Base-by-base conservation (phyloP, 1,284 basidiomycete genomes). In the Leccinum subfulvum region DNA sequence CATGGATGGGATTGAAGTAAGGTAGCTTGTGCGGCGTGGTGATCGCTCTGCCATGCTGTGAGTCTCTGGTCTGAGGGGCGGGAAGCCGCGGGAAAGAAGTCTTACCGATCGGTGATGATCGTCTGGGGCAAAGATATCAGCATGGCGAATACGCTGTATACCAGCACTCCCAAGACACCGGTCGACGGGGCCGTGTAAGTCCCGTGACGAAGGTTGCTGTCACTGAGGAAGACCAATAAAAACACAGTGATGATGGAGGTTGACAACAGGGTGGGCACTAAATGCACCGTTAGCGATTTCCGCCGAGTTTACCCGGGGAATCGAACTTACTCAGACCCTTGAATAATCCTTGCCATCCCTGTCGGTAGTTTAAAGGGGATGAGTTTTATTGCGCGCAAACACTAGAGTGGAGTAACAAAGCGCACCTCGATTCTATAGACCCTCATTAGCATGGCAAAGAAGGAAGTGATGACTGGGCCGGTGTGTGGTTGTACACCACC, bases 1-100 rank as follows among this genome's bases (percentile, higher is more conserved):
- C 86, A 66, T 84, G 81, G 53, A 83, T 73, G 1, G 84, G 81
- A 51, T 83, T 79, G 69, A 89, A 81, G 71, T 84, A 91, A 1
- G 91, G 86, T 23, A 96, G 81, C 68, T 84, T 88, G 77, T 92
- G 88, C 1, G 94, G 93, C 0, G 94, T 96, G 28, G 92, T 94
- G 69, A 96, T 91, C 2, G 93, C 82, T 57, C 93, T 94, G 68
- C 11, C 56, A 33, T 56, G 30, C 2, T 35, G 56, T 62, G 47
- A 65, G 59, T 35, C 6, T 51, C 35, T 44, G 5, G 7, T 33
- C 26, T 14, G 4, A 53, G 6, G 13, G 8, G 18, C 2, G 23
- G 28, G 10, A 30, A 58, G 3, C 11, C 1, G 16, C 52, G 2
- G 3, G 21, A 64, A 55, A 33, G 59, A 61, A 11, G 14, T 66